Evolutionary conservation across 768 basidiomycete genomes (phyloP), one percentile per base, ranked within the genome.

Genomic region (Calocybe indica): DNA sequence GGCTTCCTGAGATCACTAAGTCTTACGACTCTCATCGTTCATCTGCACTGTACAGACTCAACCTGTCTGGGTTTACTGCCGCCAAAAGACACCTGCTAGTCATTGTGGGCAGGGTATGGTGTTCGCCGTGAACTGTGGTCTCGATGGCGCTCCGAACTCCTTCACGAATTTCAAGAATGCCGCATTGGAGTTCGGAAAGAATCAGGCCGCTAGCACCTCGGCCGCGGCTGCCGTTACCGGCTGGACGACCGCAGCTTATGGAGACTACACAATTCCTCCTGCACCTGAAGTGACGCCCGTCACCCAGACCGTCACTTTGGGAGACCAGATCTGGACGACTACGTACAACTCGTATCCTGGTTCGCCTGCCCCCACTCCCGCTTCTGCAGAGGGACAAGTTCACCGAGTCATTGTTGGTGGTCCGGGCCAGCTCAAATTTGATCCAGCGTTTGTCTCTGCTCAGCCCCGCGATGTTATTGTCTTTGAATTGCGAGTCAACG

Each of bases 41-140:
- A 15, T 7, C 46, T 51, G 46, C 38, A 46, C 45, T 28, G 15
- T 30, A 5, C 47, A 80, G 79, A 79, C 75, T 6, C 55, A 71
- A 34, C 80, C 81, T 4, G 64, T 80, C 34, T 83, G 81, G 82
- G 66, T 81, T 3, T 76, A 74, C 67, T 83, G 82, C 58, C 63
- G 62, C 37, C 82, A 83, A 54, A 66, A 70, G 36, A 77, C 74
- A 2, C 66, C 79, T 5, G 66, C 60, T 33, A 74, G 70, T 49
- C 82, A 85, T 60, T 83, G 83, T 54, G 79, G 80, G 46, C 55
- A 64, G 50, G 82, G 81, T 55, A 83, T 85, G 81, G 79, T 85
- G 37, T 82, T 83, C 58, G 74, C 79, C 13, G 72, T 83, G 58
- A 83, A 85, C 64, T 80, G 79, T 61, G 78, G 77, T 34, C 54